Percentiles rank a stretch among this genome's conserved stretches.
Conservation (phyloP, 495 filamentous ascomycete genomes). For the Aspergillus sparsus region DNA sequence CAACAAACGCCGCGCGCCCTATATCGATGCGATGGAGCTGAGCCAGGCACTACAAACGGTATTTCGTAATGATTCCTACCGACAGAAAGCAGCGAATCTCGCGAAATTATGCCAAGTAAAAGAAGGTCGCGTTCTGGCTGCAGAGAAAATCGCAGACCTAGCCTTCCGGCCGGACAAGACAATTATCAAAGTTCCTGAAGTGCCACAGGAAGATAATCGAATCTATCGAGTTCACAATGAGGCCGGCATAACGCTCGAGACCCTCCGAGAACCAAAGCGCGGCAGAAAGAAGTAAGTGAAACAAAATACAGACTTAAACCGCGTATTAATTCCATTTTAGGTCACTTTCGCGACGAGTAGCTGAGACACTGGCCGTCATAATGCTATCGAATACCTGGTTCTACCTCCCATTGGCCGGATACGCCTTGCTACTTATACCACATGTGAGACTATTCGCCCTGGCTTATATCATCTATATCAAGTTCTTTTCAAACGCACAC, state of each 20-base stretch:
- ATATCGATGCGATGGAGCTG: constrained; percentile 33
- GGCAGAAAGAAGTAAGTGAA: constrained; percentile 19
- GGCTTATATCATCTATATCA: constrained; percentile 73
- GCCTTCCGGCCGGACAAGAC: constrained; percentile 25
- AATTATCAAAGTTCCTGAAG: constrained; percentile 19
- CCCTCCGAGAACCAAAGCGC: constrained; percentile 1
- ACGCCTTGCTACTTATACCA: constrained; percentile 25
- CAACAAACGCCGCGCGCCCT: constrained; percentile 36
- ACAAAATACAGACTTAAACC: neutral
- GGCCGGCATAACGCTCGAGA: constrained; percentile 20
- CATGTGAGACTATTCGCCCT: constrained; percentile 38
- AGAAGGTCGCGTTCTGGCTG: constrained; percentile 24
- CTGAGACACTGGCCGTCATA: constrained; percentile 20
- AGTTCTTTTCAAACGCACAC: constrained; percentile 65
- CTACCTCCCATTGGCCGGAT: constrained; percentile 23
- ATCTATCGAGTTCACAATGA: constrained; percentile 20
- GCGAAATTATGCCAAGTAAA: constrained; percentile 25
- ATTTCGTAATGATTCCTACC: constrained; percentile 28
- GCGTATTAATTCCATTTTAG: constrained; percentile 7
- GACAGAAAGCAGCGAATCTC: constrained; percentile 22
- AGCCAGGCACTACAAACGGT: constrained; percentile 34
- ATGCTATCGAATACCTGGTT: constrained; percentile 28
- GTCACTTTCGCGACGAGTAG: constrained; percentile 11
- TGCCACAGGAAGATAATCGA: constrained; percentile 13
- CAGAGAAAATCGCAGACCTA: constrained; percentile 29